Base-by-base conservation (phyloP, 2,329 filamentous ascomycete species). In the Neonectria neomacrospora region DNA sequence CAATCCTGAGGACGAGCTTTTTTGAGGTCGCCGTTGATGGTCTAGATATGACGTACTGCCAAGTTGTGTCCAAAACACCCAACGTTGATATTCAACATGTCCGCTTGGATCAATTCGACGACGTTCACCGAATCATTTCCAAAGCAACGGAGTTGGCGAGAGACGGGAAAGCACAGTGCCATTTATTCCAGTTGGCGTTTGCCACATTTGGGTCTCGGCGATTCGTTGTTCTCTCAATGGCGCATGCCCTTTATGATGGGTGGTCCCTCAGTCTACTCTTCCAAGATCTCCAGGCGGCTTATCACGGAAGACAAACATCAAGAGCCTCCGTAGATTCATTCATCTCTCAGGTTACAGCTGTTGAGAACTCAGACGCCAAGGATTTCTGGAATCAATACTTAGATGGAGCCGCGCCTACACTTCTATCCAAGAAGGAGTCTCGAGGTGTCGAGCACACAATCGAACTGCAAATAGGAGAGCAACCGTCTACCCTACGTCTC, bases 211-310 rank as follows among this genome's bases (percentile, higher is more conserved):
- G 64, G 3, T 69, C 63, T 14, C 73, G 70, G 37, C 77, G 63
- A 3, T 86, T 84, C 58, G 66, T 90, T 1, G 73, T 90, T 5
- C 75, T 97, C 1, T 94, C 93, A 0, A 88, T 97, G 41, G 86
- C 94, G 0, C 94, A 97, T 77, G 93, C 94, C 1, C 82, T 97
- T 20, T 97, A 97, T 68, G 94, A 97, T 73, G 94, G 94, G 1
- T 94, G 90, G 87, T 97, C 94, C 3, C 84, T 97, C 12, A 82
- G 83, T 3, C 79, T 96, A 16, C 77, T 97, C 1, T 93, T 96
- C 70, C 81, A 85, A 45, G 89, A 96, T 71, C 84, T 97, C 1
- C 77, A 83, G 16, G 80, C 77, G n/a, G 88, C 90, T 2, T 97
- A 96, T 66, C 51, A 80, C 5, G 80, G 80, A 5, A 66, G 75